Percentiles rank a stretch among this genome's conserved stretches.
Conservation (phyloP, 208 protist genomes). For the Acanthamoeba royreba region DNA sequence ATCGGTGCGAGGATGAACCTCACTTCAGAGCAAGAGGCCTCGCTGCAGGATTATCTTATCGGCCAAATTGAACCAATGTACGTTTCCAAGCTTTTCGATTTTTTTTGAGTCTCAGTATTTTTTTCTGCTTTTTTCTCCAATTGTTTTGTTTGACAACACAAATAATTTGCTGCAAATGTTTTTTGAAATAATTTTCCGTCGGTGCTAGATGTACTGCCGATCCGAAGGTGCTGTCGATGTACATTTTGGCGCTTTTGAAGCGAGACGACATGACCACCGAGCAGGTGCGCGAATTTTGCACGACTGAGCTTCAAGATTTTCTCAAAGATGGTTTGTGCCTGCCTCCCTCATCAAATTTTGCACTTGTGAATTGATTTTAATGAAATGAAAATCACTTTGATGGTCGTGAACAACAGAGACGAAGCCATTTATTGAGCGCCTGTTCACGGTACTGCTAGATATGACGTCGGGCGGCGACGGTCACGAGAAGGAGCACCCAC, state of each 20-base stretch:
- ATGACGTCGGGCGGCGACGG: background rate
- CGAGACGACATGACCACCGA: conserved; percentile 1
- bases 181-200: background rate
- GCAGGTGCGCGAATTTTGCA: background rate
- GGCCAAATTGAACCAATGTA: background rate
- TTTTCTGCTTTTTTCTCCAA: background rate
- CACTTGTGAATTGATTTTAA: background rate
- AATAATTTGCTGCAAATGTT: too few relatives aligned
- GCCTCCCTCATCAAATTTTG: background rate
- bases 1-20: background rate
- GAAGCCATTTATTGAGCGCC: background rate
- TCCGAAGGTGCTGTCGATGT: background rate
- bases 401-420: background rate
- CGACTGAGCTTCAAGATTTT: conserved; percentile 9
- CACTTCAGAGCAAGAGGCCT: background rate
- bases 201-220: conserved; percentile 5
- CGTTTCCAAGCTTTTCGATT: background rate
- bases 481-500: background rate
- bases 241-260: conserved; percentile 1
- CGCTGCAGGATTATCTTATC: background rate
- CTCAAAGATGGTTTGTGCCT: background rate
- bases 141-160: too few relatives aligned
- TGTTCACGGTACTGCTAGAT: background rate
- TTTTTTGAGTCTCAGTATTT: background rate
- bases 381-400: background rate